Base-by-base conservation (phyloP, 2,329 filamentous ascomycete genomes). In the Helminthosporium solani region DNA sequence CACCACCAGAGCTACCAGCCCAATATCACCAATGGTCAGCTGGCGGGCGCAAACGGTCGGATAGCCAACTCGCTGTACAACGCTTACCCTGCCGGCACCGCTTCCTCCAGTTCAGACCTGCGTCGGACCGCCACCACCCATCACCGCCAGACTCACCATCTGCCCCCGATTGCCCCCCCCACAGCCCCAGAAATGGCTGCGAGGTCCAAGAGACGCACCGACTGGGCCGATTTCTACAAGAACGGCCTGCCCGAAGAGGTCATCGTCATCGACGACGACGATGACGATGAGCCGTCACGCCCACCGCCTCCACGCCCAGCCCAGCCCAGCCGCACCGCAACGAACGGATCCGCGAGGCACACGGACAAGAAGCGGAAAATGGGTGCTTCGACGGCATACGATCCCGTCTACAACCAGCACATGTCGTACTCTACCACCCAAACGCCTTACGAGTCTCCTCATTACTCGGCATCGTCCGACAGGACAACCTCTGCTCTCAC, bases 401-500 rank as follows among this genome's bases (percentile, higher is more conserved):
- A 92, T 58, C 75, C 85, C 15, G 79, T 86, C 42, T 87, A 90
- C 65, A 86, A 91, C 66, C 80, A 85, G 66, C 79, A 79, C 64
- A 67, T 83, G 68, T 81, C 83, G 33, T 87, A 85, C 68, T 91
- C 90, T 3, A 85, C 85, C 58, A 82, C 87, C 46, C 83, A 87
- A 62, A 86, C 86, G 21, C 85, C 87, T 40, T 83, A 86, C 60
- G 80, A 84, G 52, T 78, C 80, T 12, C 84, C 82, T 43, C 83
- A 81, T 40, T 86, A 87, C 35, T 90, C 88, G 11, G 78, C 85
- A 44, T 95, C 90, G 3, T 94, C 86, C 56, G 90, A 92, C 70
- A 83, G 89, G 53, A 95, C 88, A 12, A 87, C 87, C 25, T 94
- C 89, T 14, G 81, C 82, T 34, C 76, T 91, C 46, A 84, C 92